These are phyloP conservation scores for Cavenderia fasciculata DNA, from an alignment of 78 protist species.

Conservation along the genomic window DNA sequence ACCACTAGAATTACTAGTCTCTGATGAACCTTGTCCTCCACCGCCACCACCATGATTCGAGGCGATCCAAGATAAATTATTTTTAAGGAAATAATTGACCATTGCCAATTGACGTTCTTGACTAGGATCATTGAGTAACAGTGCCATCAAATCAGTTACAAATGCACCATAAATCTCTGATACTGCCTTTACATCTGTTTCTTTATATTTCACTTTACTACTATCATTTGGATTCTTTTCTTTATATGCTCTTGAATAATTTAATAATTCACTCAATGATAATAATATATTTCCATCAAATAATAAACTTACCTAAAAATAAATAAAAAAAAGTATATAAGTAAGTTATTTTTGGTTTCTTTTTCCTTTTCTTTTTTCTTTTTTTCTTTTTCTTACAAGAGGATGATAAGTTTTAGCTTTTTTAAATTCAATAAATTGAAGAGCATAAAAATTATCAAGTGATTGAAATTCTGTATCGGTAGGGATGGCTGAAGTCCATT, in stretches of 20 bases:
- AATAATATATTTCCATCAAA: constrained; percentile 42
- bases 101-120: too few species aligned
- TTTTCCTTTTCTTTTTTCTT: too few species aligned
- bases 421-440: constrained; percentile 21
- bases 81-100: too few species aligned
- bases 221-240: not conserved
- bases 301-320: constrained; percentile 50
- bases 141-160: not conserved
- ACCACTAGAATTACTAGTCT: too few species aligned
- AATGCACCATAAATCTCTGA: constrained; percentile 1
- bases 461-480: not conserved
- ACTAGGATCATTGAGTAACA: too few species aligned
- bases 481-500: not conserved
- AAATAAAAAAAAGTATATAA: not conserved
- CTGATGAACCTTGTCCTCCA: too few species aligned
- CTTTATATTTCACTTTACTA: constrained; percentile 1
- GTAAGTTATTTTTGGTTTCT: too few species aligned
- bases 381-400: constrained; percentile 61
- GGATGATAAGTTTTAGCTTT: constrained; percentile 13
- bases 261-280: constrained; percentile 32
- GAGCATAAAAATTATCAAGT: constrained; percentile 16
- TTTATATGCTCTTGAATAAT: constrained; percentile 13
- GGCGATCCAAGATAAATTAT: too few species aligned
- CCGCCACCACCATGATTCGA: too few species aligned
- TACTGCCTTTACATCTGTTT: not conserved